phyloP scores from a whole-genome alignment of 768 basidiomycete genomes.

The Xerocomellus amylosporus region DNA sequence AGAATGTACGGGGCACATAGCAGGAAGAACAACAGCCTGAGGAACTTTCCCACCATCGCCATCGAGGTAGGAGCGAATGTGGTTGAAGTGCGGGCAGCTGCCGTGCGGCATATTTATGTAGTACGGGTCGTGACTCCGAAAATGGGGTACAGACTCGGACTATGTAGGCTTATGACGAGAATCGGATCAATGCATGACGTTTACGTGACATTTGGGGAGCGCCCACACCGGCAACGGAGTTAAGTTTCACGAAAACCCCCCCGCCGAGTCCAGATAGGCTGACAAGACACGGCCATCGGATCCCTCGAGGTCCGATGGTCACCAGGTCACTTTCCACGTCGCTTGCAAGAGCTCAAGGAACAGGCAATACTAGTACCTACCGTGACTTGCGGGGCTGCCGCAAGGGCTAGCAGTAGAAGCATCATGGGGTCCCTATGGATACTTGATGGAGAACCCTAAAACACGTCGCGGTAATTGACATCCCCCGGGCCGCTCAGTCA shows the following conservation, averaged over 20 bases:
- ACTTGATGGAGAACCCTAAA: not conserved
- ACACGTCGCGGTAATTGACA: no score
- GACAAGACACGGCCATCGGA: not conserved
- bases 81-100: not conserved
- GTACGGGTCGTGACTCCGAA: not conserved
- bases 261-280: not conserved
- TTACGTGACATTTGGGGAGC: not conserved
- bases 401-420: not conserved
- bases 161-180: not conserved
- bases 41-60: conserved; percentile 17
- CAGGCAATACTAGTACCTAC: not conserved
- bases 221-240: not conserved
- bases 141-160: not conserved
- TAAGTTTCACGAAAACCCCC: not conserved
- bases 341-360: not conserved
- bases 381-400: no score
- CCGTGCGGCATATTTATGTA: conserved; percentile 4
- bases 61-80: not conserved
- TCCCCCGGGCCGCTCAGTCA: no score
- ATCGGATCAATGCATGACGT: not conserved
- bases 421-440: not conserved
- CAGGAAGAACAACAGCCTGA: conserved; percentile 15
- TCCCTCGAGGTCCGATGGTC: not conserved
- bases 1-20: conserved; percentile 7
- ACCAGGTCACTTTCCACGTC: not conserved